Base-by-base conservation (phyloP, 176 grass and related monocot genomes). In the Raddia guianensis region DNA sequence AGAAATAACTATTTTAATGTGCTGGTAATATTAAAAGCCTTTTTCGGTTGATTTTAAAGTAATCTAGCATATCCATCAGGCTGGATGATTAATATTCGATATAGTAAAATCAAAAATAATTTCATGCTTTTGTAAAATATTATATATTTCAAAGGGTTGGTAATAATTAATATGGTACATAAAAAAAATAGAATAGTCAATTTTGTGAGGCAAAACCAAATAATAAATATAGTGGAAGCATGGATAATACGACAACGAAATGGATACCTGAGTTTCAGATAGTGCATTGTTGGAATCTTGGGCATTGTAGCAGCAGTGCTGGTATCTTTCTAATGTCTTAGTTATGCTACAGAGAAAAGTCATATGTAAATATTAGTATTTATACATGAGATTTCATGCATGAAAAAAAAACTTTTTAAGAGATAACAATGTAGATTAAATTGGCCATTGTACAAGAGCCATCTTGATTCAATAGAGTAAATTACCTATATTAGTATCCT, bases 241-340 rank as follows among this genome's bases (percentile, higher is more conserved):
- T 55, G n/a, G 12, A 11, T 1, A 9, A 7, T 15, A 49, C 5
- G 3, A 49, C 7, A 1, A 53, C 6, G 33, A 40, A 21, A 40
- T 59, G 43, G 0, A 42, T 43, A 97, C 93, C 91, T 97, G 93
- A 58, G 88, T 85, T 83, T 97, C 93, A 80, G 83, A 87, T 27
- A 92, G 66, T 77, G 61, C 73, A n/a, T 68, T 70, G 40, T 73
- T 93, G 73, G 85, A 82, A 86, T 97, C 93, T 77, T 97, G 91
- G 49, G 91, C 69, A 70, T 93, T 91, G 57, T 87, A 97, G 87
- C 93, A 93, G 77, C 87, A 93, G 43, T 87, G 88, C 75, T 93
- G 91, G n/a, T 97, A 97, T 33, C 91, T 88, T 81, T 97, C 88
- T 71, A 97, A 78, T 75, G 93, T 97, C 78, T 93, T 91, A 14